These are phyloP conservation scores for Pichia nakasei DNA, from an alignment of 805 yeast species.

Conservation along the genomic window DNA sequence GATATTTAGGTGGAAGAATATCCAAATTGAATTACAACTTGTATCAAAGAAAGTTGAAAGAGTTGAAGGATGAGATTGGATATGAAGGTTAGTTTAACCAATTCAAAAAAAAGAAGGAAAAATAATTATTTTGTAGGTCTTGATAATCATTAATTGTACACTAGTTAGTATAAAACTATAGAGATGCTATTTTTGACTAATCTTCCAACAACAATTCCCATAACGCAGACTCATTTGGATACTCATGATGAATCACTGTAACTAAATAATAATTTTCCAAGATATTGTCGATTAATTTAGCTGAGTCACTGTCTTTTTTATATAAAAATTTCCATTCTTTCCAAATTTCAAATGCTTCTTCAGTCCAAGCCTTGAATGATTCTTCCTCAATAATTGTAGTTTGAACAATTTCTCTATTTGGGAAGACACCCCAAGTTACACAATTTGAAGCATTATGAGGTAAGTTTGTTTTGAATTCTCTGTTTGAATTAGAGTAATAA, in stretches of 20 bases:
- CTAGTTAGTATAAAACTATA: background rate
- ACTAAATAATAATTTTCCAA: conserved; percentile 63
- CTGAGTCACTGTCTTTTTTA: conserved; percentile 45
- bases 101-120: no score
- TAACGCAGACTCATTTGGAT: conserved; percentile 57
- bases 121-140: no score
- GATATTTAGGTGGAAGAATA: conserved; percentile 25
- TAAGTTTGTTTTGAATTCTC: conserved; percentile 54
- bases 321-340: conserved; percentile 85
- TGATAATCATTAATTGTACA: no score
- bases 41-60: conserved; percentile 29
- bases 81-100: background rate
- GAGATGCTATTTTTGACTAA: background rate
- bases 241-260: conserved; percentile 85
- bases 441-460: conserved; percentile 55
- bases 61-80: conserved; percentile 20
- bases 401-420: conserved; percentile 80
- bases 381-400: conserved; percentile 89
- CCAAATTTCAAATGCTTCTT: conserved; percentile 90
- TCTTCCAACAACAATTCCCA: conserved; percentile 55
- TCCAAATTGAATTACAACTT: conserved; percentile 19
- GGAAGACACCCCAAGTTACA: conserved; percentile 98
- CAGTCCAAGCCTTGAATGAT: conserved; percentile 92
- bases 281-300: conserved; percentile 50
- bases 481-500: conserved; percentile 60